Conservation (phyloP, 2,329 filamentous ascomycete species). For the Venturia nashicola region DNA sequence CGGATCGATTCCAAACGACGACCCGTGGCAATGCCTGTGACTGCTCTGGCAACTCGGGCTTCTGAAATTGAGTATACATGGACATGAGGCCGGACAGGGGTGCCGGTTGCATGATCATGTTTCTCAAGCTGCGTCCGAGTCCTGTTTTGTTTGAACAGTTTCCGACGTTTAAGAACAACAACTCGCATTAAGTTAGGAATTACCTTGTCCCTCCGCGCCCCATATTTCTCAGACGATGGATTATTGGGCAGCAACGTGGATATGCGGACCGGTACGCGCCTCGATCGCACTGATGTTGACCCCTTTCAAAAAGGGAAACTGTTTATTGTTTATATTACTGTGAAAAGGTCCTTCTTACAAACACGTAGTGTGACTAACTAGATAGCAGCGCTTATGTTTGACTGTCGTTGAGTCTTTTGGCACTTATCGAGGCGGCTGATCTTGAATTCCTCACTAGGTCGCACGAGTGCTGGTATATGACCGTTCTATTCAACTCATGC, state of each 20-base stretch:
- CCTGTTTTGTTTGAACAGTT: not conserved
- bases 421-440: not conserved
- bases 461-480: not conserved
- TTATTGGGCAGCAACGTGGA: not conserved
- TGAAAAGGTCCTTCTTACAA: not conserved
- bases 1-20: not conserved
- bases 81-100: not conserved
- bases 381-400: not conserved
- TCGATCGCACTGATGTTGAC: not conserved
- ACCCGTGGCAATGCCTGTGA: not conserved
- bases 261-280: not conserved
- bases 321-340: not conserved
- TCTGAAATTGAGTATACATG: not conserved
- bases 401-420: no score
- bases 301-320: not conserved
- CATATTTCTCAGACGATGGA: not conserved
- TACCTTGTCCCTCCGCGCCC: not conserved
- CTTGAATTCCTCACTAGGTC: not conserved
- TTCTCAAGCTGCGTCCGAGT: not conserved
- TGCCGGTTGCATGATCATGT: not conserved
- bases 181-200: not conserved
- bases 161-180: not conserved
- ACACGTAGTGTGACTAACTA: not conserved
- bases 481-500: not conserved
- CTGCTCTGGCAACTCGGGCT: not conserved